A percentile compares a stretch with the other conserved stretches of the same genome.
phyloP scores from a whole-genome alignment of 2,329 filamentous ascomycete species.

The Exutisphaerella laricina region DNA sequence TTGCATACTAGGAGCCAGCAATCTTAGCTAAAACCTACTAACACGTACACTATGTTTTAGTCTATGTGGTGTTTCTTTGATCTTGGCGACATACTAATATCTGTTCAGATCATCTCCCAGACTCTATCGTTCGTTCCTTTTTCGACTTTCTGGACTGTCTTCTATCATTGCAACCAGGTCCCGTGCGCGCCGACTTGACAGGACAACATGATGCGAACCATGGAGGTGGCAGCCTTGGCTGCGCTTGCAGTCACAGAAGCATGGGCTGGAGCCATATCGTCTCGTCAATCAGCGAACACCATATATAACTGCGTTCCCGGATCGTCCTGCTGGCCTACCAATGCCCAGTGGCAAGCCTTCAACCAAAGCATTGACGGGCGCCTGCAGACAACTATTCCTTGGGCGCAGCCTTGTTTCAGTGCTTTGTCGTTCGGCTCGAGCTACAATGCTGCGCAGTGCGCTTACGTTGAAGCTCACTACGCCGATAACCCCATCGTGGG shows the following conservation, averaged over 20 bases:
- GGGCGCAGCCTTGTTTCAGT: conserved; percentile 44
- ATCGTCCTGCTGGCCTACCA: conserved; percentile 50
- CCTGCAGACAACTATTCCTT: conserved; percentile 49
- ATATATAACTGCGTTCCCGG: conserved; percentile 45
- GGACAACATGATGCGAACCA: too few relatives aligned
- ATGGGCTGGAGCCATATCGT: background rate
- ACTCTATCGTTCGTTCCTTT: too few relatives aligned
- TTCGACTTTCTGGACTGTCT: too few relatives aligned
- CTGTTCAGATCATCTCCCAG: too few relatives aligned
- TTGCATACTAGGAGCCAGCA: too few relatives aligned
- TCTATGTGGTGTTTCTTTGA: too few relatives aligned
- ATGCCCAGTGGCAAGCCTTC: conserved; percentile 44
- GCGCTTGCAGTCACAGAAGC: conserved; percentile 10
- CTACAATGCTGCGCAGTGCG: background rate
- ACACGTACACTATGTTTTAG: too few relatives aligned
- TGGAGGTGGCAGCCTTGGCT: too few relatives aligned
- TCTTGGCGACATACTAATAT: too few relatives aligned
- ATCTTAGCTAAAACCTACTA: too few relatives aligned
- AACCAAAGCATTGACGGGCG: conserved; percentile 49
- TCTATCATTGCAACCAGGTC: too few relatives aligned
- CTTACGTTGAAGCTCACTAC: background rate
- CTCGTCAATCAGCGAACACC: background rate
- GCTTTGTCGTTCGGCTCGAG: background rate
- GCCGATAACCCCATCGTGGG: background rate
- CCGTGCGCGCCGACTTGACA: too few relatives aligned